Base-by-base conservation (phyloP, 1,139 yeast genomes). In the Hansenula anomala region DNA sequence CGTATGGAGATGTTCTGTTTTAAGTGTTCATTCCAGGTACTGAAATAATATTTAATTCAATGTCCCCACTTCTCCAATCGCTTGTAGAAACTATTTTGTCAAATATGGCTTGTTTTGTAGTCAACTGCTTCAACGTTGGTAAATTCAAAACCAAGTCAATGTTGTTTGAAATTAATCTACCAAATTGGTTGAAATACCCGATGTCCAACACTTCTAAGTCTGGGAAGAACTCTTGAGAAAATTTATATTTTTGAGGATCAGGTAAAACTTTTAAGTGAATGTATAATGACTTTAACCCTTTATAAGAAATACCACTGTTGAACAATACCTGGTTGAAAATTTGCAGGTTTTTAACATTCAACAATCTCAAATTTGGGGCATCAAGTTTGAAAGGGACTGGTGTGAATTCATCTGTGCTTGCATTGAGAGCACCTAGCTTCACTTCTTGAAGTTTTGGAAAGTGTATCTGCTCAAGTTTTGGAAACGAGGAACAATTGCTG, bases 131-230 rank as follows among this genome's bases (percentile, higher is more conserved):
- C 8, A 36, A 28, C 16, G 20, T 14, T 10, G 24, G 24, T 16
- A 36, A 22, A 14, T 31, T 16, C 2, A 36, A 15, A 6, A 7
- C 13, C 6, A 36, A n/a, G 4, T 27, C 12, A 17, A 36, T 27
- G 14, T 36, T 32, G 15, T 22, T 32, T 6, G 25, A n/a, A 4
- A 23, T 16, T 4, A 31, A 18, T 16, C 16, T 19, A 3, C 38
- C 35, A 20, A 36, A 28, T 22, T 28, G 26, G 19, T 36, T 36
- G 9, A 25, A 23, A 8, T 26, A 36, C 4, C 24, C 36, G n/a
- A 36, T 31, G 6, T 20, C 17, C 15, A 36, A 32, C 7, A 13
- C 5, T n/a, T 22, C 20, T 14, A 36, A 32, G 17, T 31, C 29
- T 17, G 38, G 38, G 10, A 20, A 36, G 2, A 22, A 15, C 9